Evolutionary conservation across 2,329 filamentous ascomycete species (phyloP), one percentile per base, ranked within the genome.

Genomic region (Fusarium nodosum): DNA sequence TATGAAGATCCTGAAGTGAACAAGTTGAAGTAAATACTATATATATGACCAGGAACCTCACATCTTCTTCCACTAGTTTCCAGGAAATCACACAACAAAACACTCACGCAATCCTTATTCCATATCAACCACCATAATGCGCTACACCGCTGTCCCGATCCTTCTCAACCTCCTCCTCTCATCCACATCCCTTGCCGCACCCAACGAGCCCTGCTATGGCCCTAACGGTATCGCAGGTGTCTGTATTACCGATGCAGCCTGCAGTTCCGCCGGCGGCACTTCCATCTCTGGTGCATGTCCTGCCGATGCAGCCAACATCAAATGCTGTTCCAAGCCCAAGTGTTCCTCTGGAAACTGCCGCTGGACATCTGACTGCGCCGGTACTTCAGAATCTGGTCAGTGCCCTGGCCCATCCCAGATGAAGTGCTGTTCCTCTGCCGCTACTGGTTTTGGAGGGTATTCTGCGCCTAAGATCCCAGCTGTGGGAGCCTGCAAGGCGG

Each of bases 241-340:
- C 16, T 84, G 82, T 74, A 69, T 83, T 56, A 73, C 77, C 30
- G 77, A 76, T 5, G 57, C 76, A 7, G 63, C 73, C 26, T 84
- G 82, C 76, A 68, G 74, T 18, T 61, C 74, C 3, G 60, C 64
- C 18, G 81, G 81, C 57, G 82, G 82, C 41, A 79, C 75, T 52
- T 77, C 77, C 59, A 77, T 79, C 62, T 68, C 72, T 31, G 78
- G 79, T 20, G 78, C 76, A 33, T 83, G 82, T 65, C 80, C 81
- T 7, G 67, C 73, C 22, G 80, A 82, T 62, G 64, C 77, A 3
- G 69, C 72, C 58, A 70, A 79, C 72, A 73, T 84, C 53, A 78
- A 79, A 60, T 83, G 81, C 77, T 83, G 82, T 75, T 79, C 76
- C 69, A 83, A 83, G 64, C 62, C 79, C 5, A 53, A 63, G 3